Evolutionary conservation across 495 filamentous ascomycete genomes (phyloP).

Genomic region (Penicillium soppii): DNA sequence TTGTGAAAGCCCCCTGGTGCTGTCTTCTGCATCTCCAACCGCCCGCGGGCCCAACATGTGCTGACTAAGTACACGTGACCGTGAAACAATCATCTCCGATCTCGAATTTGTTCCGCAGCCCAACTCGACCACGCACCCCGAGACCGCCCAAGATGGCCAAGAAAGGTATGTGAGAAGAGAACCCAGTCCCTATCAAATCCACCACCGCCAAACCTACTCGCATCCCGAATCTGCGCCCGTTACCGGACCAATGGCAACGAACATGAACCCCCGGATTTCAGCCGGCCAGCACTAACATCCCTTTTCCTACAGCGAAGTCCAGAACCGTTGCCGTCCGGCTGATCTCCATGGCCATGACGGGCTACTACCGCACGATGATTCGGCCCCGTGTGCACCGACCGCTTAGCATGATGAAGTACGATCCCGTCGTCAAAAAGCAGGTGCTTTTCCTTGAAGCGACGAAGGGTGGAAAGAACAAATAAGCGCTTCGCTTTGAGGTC

Average conservation of each 20-base stretch:
- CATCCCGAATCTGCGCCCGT: neutral
- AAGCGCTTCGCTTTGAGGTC: slow-evolving; percentile 1
- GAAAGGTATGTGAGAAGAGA: slow-evolving; percentile 20
- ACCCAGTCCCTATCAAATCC: neutral
- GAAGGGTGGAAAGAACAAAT: slow-evolving; percentile 53
- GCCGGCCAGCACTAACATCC: slow-evolving; percentile 5
- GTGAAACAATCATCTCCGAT: slow-evolving; percentile 1
- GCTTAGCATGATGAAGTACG: slow-evolving; percentile 97
- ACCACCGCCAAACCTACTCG: neutral
- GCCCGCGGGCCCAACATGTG: too few relatives aligned
- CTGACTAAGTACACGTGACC: slow-evolving; percentile 13
- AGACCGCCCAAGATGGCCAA: slow-evolving; percentile 34
- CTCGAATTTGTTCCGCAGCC: slow-evolving; percentile 4
- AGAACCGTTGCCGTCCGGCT: slow-evolving; percentile 90
- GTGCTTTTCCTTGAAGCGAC: slow-evolving; percentile 93
- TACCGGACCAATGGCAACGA: neutral
- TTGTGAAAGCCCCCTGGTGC: too few relatives aligned
- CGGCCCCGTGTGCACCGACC: slow-evolving; percentile 79
- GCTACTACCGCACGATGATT: slow-evolving; percentile 87
- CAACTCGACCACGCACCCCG: slow-evolving; percentile 4
- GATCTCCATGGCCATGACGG: slow-evolving; percentile 97
- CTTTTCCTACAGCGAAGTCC: slow-evolving; percentile 68
- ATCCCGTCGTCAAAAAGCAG: slow-evolving; percentile 94
- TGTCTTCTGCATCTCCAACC: too few relatives aligned
- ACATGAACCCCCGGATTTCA: neutral